These are phyloP conservation scores for Litsea cubeba DNA, from an alignment of 164 flowering plant genomes.

Conservation along the genomic window DNA sequence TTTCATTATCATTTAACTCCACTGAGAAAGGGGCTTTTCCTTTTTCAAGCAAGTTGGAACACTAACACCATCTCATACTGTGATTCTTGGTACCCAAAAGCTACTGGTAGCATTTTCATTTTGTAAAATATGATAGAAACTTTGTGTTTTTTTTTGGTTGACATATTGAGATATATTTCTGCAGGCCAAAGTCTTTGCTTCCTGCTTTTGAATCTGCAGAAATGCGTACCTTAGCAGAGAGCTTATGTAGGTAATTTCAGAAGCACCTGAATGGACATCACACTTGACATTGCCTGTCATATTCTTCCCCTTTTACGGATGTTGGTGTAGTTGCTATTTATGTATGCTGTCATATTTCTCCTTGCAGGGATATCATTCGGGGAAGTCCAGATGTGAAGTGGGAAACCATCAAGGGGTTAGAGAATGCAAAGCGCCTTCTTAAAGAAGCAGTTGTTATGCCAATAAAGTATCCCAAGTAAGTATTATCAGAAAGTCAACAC, in stretches of 20 bases:
- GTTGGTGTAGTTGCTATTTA: not conserved
- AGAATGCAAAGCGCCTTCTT: conserved; percentile 84
- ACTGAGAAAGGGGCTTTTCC: not conserved
- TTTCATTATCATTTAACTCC: too few species aligned
- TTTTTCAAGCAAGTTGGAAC: not conserved
- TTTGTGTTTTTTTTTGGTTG: not conserved
- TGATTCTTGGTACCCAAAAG: not conserved
- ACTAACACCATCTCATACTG: not conserved
- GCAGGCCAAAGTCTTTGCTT: conserved; percentile 76
- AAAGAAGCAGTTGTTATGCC: conserved; percentile 99
- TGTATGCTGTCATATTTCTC: not conserved
- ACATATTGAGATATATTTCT: conserved; percentile 10
- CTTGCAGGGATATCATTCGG: conserved; percentile 80
- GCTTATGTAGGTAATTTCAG: conserved; percentile 65
- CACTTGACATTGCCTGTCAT: not conserved
- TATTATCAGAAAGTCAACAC: conserved; percentile 4
- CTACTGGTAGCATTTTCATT: not conserved
- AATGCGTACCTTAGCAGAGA: conserved; percentile 79
- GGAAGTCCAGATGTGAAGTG: conserved; percentile 97
- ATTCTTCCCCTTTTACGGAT: not conserved
- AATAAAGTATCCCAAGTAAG: conserved; percentile 98
- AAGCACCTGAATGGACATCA: not conserved
- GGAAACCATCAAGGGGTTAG: conserved; percentile 96
- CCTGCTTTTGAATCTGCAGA: conserved; percentile 93
- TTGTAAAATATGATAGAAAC: not conserved